Conservation (phyloP, 148 eudicot species). For the Drosera capensis region DNA sequence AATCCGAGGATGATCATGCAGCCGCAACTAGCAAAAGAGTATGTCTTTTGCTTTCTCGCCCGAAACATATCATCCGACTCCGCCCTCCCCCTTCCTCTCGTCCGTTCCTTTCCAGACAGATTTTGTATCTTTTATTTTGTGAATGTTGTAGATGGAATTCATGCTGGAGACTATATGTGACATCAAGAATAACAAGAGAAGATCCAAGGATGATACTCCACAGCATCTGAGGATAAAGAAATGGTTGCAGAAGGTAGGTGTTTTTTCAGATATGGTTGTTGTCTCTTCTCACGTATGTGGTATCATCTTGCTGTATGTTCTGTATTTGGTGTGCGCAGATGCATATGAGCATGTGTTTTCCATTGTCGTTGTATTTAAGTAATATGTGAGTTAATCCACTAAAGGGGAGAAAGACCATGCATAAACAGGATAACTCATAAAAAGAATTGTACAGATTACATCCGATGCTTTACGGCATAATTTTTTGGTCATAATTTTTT, state of each 20-base stretch:
- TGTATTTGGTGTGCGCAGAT: no score
- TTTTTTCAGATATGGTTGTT: neutral
- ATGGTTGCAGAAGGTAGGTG: slow-evolving; percentile 86
- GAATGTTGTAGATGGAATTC: slow-evolving; percentile 67
- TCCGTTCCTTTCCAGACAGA: neutral
- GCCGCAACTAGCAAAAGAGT: slow-evolving; percentile 52
- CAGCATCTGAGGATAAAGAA: slow-evolving; percentile 76
- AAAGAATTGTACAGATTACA: no score
- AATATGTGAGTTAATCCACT: no score
- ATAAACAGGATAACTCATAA: no score
- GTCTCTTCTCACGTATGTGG: neutral
- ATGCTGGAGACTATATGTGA: slow-evolving; percentile 92
- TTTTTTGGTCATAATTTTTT: no score
- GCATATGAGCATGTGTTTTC: no score
- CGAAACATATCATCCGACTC: slow-evolving; percentile 1
- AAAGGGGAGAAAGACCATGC: no score
- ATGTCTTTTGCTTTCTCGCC: slow-evolving; percentile 11
- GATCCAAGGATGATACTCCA: slow-evolving; percentile 51
- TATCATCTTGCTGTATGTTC: no score
- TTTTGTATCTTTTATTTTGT: slow-evolving; percentile 4
- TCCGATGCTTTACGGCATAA: no score
- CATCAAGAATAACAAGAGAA: slow-evolving; percentile 86
- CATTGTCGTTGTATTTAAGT: no score
- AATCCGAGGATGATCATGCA: slow-evolving; percentile 29
- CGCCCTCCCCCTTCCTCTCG: slow-evolving; percentile 6